A percentile compares a stretch with the other conserved stretches of the same genome.
Evolutionary conservation across 257 asterid genomes (phyloP).

Genomic region (Primulina huaijiensis): DNA sequence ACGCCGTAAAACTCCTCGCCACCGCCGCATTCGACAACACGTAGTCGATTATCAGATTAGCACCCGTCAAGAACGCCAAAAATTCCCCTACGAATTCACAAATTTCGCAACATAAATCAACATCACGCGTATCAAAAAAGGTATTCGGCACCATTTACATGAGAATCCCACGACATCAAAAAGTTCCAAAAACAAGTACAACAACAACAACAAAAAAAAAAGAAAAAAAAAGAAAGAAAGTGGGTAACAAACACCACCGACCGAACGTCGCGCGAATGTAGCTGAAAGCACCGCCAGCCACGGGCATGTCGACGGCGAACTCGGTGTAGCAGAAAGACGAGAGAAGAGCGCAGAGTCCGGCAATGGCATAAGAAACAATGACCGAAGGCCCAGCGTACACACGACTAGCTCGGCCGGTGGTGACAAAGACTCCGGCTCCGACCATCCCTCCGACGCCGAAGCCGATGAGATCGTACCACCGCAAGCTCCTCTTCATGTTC

Average conservation of each 20-base stretch:
- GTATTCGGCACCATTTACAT: neutral
- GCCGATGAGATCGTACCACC: slow-evolving; percentile 78
- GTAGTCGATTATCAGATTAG: slow-evolving; percentile 76
- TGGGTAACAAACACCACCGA: neutral
- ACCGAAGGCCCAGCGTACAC: slow-evolving; percentile 84
- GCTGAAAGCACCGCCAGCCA: slow-evolving; percentile 97
- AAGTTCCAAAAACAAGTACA: neutral
- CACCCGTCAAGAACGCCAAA: slow-evolving; percentile 78
- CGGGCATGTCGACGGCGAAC: slow-evolving; percentile 96
- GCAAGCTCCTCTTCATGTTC: slow-evolving; percentile 61
- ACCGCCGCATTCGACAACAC: slow-evolving; percentile 95
- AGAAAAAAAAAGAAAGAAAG: neutral
- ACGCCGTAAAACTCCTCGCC: slow-evolving; percentile 87
- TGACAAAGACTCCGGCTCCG: slow-evolving; percentile 95
- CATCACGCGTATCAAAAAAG: neutral
- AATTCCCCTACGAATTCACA: slow-evolving; percentile 53
- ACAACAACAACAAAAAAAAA: too few relatives aligned
- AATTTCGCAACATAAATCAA: neutral
- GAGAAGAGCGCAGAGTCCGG: slow-evolving; percentile 90
- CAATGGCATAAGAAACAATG: slow-evolving; percentile 84
- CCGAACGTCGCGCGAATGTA: slow-evolving; percentile 92
- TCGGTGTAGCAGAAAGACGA: slow-evolving; percentile 97
- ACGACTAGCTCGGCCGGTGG: slow-evolving; percentile 70
- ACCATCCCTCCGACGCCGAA: slow-evolving; percentile 96
- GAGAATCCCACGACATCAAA: too few relatives aligned